Evolutionary conservation across 2,329 filamentous ascomycete species (phyloP), one percentile per base, ranked within the genome.

Genomic region (Botryotinia globosa): DNA sequence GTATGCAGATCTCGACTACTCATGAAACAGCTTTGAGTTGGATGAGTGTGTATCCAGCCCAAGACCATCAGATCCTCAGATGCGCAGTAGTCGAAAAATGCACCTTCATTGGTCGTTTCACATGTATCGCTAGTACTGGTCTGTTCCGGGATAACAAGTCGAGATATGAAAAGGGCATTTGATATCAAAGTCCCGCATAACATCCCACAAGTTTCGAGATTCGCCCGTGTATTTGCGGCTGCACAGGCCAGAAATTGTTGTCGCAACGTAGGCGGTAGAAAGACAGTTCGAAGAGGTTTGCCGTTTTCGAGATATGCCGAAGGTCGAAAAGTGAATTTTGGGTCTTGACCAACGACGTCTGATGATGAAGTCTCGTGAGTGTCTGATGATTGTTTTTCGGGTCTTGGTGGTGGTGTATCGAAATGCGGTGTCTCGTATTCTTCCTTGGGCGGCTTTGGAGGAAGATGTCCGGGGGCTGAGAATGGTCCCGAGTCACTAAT

Each of bases 21-120:
- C 93, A 99, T 97, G 81, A 99, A 99, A 82, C 96, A 99, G 0
- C 94, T 97, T 83, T 99, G 96, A 0, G 92, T 94, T 0, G 96
- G 96, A 81, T 99, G 96, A 0, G 96, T 99, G 81, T 99, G 96
- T 74, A 99, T 99, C 96, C 96, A 99, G 56, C 79, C 79, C 56
- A 80, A 66, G 12, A 78, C 76, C 73, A 80, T 75, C 48, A 80
- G 70, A 62, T 80, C 78, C 63, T 80, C 78, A 9, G 76, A 73
- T 18, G 76, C 74, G 63, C 94, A 97, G 81, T 95, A 98, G 72
- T 97, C 94, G 77, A 98, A 94, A 42, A 98, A 86, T 0, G 90
- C 89, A 44, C 88, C 88, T 81, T 97, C 94, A 76, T 98, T 96
- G 65, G 94, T 89, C 32, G 94, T 98, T 82, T 98, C 95, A 81